These are phyloP conservation scores for baker's yeast (Saccharomyces cerevisiae) DNA, from an alignment of 805 yeast species.

Conservation along the genomic window DNA sequence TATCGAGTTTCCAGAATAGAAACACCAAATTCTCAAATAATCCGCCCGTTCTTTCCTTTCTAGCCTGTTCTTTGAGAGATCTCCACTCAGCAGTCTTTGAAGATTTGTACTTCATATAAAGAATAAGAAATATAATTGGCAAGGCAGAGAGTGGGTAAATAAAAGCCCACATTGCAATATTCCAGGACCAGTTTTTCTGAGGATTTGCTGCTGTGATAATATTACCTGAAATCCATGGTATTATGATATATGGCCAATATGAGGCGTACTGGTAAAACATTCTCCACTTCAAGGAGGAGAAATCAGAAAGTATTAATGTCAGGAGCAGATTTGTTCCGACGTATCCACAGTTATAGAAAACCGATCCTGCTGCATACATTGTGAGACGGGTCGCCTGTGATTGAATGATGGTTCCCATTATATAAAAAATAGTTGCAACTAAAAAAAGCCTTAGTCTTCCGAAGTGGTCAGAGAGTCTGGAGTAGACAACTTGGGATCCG, in stretches of 20 bases:
- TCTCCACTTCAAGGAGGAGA: constrained; percentile 54
- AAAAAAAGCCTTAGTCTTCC: constrained; percentile 51
- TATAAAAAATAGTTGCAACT: constrained; percentile 45
- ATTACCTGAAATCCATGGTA: constrained; percentile 57
- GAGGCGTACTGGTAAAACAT: constrained; percentile 47
- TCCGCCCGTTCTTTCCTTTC: constrained; percentile 6
- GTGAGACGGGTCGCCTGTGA: constrained; percentile 51
- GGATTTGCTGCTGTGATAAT: constrained; percentile 28
- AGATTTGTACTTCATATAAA: constrained; percentile 38
- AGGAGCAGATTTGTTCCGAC: constrained; percentile 49
- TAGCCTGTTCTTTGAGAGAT: constrained; percentile 17
- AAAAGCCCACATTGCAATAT: constrained; percentile 48
- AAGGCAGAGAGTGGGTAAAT: constrained; percentile 42
- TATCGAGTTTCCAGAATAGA: constrained; percentile 49
- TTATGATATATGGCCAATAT: constrained; percentile 54
- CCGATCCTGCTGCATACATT: constrained; percentile 58
- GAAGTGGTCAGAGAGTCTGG: constrained; percentile 57
- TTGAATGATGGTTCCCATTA: constrained; percentile 56
- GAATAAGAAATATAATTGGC: constrained; percentile 36
- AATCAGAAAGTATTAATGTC: constrained; percentile 47
- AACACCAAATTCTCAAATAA: constrained; percentile 1
- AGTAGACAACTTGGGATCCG: constrained; percentile 56
- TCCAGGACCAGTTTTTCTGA: constrained; percentile 36
- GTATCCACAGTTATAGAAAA: constrained; percentile 44
- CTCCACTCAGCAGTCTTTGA: constrained; percentile 35